Evolutionary conservation across 2,329 filamentous ascomycete species (phyloP).

Genomic region (Xenoacremonium recifei): DNA sequence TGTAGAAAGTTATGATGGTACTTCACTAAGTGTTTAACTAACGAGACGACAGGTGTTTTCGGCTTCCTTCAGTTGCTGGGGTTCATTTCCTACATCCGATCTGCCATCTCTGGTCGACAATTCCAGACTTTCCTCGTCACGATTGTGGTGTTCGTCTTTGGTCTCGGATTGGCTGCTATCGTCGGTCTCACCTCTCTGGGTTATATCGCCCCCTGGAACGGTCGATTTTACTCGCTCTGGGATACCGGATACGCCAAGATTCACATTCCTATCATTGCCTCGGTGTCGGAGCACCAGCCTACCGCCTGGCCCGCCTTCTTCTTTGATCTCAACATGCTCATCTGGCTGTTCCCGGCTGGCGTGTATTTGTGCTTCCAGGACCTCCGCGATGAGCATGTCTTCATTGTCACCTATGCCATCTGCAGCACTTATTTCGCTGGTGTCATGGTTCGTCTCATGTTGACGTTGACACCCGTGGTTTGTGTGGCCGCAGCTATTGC

Average conservation of each 20-base stretch:
- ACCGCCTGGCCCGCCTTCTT: constrained; percentile 99
- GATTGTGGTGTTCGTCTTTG: constrained; percentile 72
- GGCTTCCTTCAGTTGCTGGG: constrained; percentile 91
- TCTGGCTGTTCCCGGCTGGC: constrained; percentile 98
- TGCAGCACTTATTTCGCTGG: constrained; percentile 97
- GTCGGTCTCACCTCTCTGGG: constrained; percentile 85
- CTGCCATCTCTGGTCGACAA: constrained; percentile 86
- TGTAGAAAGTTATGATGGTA: constrained; percentile 5
- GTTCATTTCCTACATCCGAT: constrained; percentile 86
- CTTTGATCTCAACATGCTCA: constrained; percentile 96
- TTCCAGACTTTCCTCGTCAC: constrained; percentile 87
- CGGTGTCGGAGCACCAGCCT: constrained; percentile 98
- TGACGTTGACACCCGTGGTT: constrained; percentile 93
- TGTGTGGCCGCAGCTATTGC: constrained; percentile 92
- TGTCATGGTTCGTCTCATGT: constrained; percentile 99
- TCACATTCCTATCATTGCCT: constrained; percentile 98
- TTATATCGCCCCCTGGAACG: constrained; percentile 95
- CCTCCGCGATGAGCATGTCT: constrained; percentile 93
- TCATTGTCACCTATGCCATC: constrained; percentile 95
- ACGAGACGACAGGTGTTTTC: constrained; percentile 69
- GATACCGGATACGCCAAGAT: constrained; percentile 99
- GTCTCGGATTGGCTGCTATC: constrained; percentile 70
- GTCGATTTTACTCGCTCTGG: constrained; percentile 98
- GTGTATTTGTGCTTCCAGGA: constrained; percentile 98
- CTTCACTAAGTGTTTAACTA: background rate